Evolutionary conservation across 805 yeast species (phyloP).

Genomic region (Candida sonorensis): DNA sequence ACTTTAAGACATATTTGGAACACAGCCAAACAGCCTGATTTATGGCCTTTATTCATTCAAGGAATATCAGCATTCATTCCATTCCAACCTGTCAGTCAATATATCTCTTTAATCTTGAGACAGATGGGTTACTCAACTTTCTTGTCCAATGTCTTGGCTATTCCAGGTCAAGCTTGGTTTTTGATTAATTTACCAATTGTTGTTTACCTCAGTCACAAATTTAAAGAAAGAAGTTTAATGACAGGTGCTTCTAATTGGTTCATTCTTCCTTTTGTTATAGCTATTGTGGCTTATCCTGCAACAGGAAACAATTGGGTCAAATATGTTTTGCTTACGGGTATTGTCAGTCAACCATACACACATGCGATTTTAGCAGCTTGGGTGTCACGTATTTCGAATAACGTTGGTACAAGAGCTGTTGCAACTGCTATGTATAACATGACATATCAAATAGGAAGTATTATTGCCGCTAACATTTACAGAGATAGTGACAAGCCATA

Average conservation of each 20-base stretch:
- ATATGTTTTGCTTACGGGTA: conserved; percentile 9
- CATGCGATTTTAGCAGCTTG: conserved; percentile 31
- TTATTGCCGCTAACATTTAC: conserved; percentile 24
- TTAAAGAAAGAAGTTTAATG: conserved; percentile 44
- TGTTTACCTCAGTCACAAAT: conserved; percentile 27
- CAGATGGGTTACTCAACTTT: conserved; percentile 44
- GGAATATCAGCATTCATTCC: conserved; percentile 35
- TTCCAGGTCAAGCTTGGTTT: conserved; percentile 36
- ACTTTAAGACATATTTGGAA: conserved; percentile 29
- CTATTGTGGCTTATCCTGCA: conserved; percentile 10
- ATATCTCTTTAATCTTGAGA: conserved; percentile 40
- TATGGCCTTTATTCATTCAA: conserved; percentile 41
- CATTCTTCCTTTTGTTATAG: conserved; percentile 6
- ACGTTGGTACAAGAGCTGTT: conserved; percentile 24
- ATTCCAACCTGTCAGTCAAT: conserved; percentile 27
- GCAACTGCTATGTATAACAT: conserved; percentile 27
- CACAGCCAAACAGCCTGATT: conserved; percentile 37
- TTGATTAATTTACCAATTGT: conserved; percentile 24
- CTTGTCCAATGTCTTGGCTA: conserved; percentile 40
- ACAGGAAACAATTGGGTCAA: conserved; percentile 11
- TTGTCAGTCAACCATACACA: conserved; percentile 34
- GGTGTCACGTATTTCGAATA: conserved; percentile 25
- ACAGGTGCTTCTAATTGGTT: conserved; percentile 42
- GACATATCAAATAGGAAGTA: conserved; percentile 22
- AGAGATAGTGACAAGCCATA: conserved; percentile 24